Conservation (phyloP, 2,329 filamentous ascomycete species). For the Cercospora citrullina region DNA sequence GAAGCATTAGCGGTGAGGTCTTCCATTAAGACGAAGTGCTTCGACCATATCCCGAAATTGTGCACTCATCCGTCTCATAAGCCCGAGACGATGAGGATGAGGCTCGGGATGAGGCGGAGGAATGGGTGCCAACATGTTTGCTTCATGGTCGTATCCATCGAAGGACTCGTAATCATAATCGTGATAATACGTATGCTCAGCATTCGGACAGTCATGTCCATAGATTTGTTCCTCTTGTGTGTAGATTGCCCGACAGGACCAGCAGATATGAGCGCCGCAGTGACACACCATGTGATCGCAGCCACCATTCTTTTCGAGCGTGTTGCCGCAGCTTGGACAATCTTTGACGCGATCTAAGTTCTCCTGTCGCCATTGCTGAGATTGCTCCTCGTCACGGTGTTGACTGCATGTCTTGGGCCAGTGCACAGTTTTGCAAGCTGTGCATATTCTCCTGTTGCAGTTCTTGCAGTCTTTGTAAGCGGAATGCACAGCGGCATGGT, state of each 20-base stretch:
- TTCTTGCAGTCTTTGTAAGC: not conserved
- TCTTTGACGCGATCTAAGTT: not conserved
- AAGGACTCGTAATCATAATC: not conserved
- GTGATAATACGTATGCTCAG: not conserved
- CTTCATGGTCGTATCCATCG: not conserved
- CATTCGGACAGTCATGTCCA: not conserved
- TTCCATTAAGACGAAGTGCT: not conserved
- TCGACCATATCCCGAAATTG: not conserved
- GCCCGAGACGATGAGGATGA: not conserved
- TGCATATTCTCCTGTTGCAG: constrained; percentile 1
- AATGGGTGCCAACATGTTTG: not conserved
- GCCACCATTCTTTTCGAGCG: constrained; percentile 3
- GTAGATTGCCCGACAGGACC: not conserved
- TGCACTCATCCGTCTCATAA: not conserved
- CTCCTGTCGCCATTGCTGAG: not conserved
- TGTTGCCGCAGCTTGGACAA: not conserved
- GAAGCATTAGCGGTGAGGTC: not conserved
- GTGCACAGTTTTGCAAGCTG: not conserved
- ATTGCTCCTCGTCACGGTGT: not conserved
- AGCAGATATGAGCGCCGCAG: constrained; percentile 3
- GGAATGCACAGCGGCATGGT: not conserved
- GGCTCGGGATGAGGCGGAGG: not conserved
- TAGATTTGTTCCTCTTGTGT: not conserved
- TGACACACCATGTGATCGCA: constrained; percentile 1
- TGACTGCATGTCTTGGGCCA: constrained; percentile 2